Conservation (phyloP, 2,329 filamentous ascomycete species). For the Geosmithia morbida region DNA sequence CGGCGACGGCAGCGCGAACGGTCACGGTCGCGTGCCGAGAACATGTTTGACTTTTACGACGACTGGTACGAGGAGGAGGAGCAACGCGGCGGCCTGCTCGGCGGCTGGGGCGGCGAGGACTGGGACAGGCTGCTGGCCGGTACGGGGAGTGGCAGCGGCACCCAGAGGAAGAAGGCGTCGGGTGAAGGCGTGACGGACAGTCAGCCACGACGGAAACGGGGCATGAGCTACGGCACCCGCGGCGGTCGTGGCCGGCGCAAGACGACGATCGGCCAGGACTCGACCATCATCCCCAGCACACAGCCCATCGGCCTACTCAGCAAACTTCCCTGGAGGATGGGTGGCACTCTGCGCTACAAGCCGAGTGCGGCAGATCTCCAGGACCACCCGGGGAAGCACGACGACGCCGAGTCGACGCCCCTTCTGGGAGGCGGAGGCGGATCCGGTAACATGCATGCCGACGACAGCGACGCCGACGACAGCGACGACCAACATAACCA, state of each 20-base stretch:
- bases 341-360: conserved; percentile 71
- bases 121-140: conserved; percentile 71
- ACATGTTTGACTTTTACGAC: conserved; percentile 94
- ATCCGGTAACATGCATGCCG: conserved; percentile 7
- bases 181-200: conserved; percentile 22
- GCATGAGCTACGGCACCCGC: conserved; percentile 81
- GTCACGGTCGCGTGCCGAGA: conserved; percentile 49
- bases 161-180: conserved; percentile 17
- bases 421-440: conserved; percentile 35
- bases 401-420: conserved; percentile 50
- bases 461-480: background rate
- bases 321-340: conserved; percentile 71
- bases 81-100: conserved; percentile 42
- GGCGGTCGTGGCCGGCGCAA: conserved; percentile 23
- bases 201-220: conserved; percentile 59
- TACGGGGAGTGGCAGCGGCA: conserved; percentile 30
- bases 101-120: conserved; percentile 67
- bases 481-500: background rate
- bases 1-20: conserved; percentile 54
- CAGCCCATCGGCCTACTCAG: conserved; percentile 76
- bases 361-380: conserved; percentile 83
- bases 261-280: conserved; percentile 45
- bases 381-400: conserved; percentile 56
- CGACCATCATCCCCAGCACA: conserved; percentile 80
- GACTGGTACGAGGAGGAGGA: conserved; percentile 67